Conservation (phyloP, 495 filamentous ascomycete species). For the Aspergillus haitiensis region DNA sequence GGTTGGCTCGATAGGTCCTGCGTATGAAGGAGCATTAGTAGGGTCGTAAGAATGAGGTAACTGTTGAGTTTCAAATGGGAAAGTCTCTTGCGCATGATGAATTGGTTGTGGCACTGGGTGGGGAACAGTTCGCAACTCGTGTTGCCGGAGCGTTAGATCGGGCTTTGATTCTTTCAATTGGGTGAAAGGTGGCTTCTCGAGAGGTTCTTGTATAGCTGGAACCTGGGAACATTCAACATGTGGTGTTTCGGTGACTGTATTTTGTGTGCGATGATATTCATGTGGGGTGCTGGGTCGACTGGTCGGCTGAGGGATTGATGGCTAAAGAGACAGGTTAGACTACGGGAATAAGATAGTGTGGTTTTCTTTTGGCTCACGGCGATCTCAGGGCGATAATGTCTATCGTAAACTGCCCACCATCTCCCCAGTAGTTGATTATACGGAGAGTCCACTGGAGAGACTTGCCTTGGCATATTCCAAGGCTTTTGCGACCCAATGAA, state of each 20-base stretch:
- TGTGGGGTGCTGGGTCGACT: not conserved
- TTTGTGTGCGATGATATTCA: not conserved
- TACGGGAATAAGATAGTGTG: no score
- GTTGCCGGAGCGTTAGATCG: not conserved
- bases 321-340: constrained; percentile 15
- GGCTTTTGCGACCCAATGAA: constrained; percentile 93
- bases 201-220: not conserved
- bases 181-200: constrained; percentile 1
- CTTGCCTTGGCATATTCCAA: constrained; percentile 70
- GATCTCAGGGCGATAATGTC: constrained; percentile 62
- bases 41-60: not conserved
- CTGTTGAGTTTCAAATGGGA: not conserved
- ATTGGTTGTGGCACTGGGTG: constrained; percentile 2
- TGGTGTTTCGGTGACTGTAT: not conserved
- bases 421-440: constrained; percentile 76
- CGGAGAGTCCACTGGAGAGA: constrained; percentile 56
- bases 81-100: not conserved
- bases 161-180: not conserved
- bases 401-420: constrained; percentile 94
- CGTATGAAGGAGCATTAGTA: not conserved
- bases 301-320: constrained; percentile 9
- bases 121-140: not conserved
- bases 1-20: not conserved
- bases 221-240: not conserved
- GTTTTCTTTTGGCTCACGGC: constrained; percentile 23